A percentile compares a stretch with the other conserved stretches of the same genome.
These are phyloP conservation scores for Eimeria necatrix DNA, from an alignment of 169 alveolate genomes.

Conservation along the genomic window DNA sequence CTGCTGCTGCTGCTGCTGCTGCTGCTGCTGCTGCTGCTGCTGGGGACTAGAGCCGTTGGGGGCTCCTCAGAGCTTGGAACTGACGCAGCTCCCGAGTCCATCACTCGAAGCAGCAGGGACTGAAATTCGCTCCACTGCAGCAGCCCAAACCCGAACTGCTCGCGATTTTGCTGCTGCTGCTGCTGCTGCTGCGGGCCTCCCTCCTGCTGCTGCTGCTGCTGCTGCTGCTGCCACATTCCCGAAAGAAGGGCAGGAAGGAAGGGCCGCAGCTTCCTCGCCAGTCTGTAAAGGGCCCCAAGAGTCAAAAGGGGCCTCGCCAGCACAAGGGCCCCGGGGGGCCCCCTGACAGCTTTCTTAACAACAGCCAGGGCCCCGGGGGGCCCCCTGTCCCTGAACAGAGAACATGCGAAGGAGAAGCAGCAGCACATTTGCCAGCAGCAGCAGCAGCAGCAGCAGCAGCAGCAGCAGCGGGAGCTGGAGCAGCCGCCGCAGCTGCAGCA, in stretches of 20 bases:
- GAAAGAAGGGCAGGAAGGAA: background rate
- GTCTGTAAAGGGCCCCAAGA: slow-evolving; percentile 30
- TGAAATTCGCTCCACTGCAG: slow-evolving; percentile 10
- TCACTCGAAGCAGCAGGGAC: slow-evolving; percentile 46
- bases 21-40: slow-evolving; percentile 3
- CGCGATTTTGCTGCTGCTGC: slow-evolving; percentile 37
- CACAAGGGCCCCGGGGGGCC: slow-evolving; percentile 51
- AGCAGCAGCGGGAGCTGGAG: too few species aligned
- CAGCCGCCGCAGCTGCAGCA: background rate
- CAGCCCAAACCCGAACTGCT: slow-evolving; percentile 51
- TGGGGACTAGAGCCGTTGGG: background rate
- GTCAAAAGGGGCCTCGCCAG: slow-evolving; percentile 38
- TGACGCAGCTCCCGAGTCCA: background rate
- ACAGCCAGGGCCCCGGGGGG: slow-evolving; percentile 23
- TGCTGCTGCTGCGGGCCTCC: background rate
- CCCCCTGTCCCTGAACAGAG: slow-evolving; percentile 52
- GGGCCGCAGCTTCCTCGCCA: slow-evolving; percentile 17
- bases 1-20: background rate
- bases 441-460: background rate
- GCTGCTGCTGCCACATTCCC: slow-evolving; percentile 24
- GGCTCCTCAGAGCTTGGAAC: background rate
- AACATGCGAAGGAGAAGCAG: too few species aligned
- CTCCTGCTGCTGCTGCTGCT: slow-evolving; percentile 44
- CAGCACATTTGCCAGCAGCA: background rate
- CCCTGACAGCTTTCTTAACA: slow-evolving; percentile 13